phyloP scores from a whole-genome alignment of 495 filamentous ascomycete species.

The Penicillium ochrochloron region DNA sequence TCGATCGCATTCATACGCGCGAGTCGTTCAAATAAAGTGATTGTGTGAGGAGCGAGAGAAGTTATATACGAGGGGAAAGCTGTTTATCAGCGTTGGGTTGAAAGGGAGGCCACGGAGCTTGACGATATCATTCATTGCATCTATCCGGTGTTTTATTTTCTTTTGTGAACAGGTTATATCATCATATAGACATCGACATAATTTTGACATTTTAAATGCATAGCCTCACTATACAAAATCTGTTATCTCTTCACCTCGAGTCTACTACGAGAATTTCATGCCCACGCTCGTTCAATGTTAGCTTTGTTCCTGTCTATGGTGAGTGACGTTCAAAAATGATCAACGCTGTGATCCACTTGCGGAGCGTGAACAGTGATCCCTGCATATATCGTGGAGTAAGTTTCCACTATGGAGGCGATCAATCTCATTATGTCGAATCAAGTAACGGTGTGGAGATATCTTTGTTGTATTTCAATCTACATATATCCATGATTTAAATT shows the following conservation, averaged over 20 bases:
- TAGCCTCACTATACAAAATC: not conserved
- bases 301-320: not conserved
- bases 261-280: not conserved
- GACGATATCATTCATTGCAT: conserved; percentile 16
- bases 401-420: not conserved
- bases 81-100: not conserved
- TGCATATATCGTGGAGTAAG: not conserved
- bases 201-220: not conserved
- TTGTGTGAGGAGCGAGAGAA: not conserved
- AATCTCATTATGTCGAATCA: not conserved
- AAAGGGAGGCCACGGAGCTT: not conserved
- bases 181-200: conserved; percentile 11
- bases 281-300: not conserved
- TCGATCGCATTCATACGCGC: conserved; percentile 38
- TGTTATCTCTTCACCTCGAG: not conserved
- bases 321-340: not conserved
- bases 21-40: conserved; percentile 32
- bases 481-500: too few relatives aligned
- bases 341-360: not conserved
- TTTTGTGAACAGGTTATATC: not conserved
- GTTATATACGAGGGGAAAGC: not conserved
- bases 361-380: not conserved
- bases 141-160: conserved; percentile 17
- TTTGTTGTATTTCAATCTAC: not conserved
- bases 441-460: not conserved